phyloP scores from a whole-genome alignment of 192 early-diverging fungal genomes.

The Backusella westeae region DNA sequence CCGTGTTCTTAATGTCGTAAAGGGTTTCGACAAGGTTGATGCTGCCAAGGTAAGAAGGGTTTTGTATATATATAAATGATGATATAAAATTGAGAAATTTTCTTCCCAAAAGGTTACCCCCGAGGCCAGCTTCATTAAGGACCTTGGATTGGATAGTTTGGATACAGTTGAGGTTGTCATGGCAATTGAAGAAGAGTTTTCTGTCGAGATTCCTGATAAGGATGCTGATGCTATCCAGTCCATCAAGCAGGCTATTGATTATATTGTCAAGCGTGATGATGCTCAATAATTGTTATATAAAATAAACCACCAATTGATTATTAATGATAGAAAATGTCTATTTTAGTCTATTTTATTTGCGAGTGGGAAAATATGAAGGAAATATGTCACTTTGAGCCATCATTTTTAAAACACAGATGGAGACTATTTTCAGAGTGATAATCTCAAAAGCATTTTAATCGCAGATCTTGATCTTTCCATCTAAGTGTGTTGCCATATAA shows the following conservation, averaged over 20 bases:
- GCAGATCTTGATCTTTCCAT: slow-evolving; percentile 8
- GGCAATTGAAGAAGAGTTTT: slow-evolving; percentile 99
- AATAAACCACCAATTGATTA: neutral
- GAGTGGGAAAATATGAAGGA: no score
- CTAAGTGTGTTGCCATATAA: neutral
- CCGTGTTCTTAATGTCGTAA: slow-evolving; percentile 84
- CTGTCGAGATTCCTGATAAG: slow-evolving; percentile 95
- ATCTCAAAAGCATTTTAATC: neutral
- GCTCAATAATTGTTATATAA: slow-evolving; percentile 54
- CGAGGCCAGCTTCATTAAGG: slow-evolving; percentile 84
- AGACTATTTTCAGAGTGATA: neutral
- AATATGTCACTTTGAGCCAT: neutral
- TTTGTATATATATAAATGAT: no score
- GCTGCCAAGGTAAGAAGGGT: slow-evolving; percentile 69
- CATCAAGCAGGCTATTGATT: slow-evolving; percentile 84
- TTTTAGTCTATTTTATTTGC: no score
- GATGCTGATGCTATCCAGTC: slow-evolving; percentile 95
- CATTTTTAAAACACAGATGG: neutral
- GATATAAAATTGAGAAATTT: no score
- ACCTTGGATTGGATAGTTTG: slow-evolving; percentile 93
- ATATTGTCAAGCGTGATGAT: slow-evolving; percentile 67
- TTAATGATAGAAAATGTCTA: neutral
- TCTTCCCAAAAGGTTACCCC: slow-evolving; percentile 61
- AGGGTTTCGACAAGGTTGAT: slow-evolving; percentile 97
- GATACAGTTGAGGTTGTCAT: slow-evolving; percentile 99